Conservation (phyloP, 1,284 basidiomycete genomes). For the Microbotryum lychnidis-dioicae region DNA sequence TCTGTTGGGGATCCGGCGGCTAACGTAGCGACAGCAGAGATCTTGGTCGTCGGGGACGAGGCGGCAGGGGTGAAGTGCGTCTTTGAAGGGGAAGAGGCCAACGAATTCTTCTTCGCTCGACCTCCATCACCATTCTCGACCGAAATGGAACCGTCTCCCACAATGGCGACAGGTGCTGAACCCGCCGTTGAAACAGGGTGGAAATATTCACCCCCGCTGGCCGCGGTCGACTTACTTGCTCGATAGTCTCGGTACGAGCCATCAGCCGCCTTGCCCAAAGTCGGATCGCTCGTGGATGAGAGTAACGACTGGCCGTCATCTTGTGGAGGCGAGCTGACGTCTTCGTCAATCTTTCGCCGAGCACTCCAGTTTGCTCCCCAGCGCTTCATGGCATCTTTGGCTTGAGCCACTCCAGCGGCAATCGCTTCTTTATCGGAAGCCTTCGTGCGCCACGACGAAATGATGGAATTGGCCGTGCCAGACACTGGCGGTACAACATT, state of each 20-base stretch:
- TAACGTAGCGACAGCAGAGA: slow-evolving; percentile 5
- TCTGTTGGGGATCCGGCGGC: slow-evolving; percentile 2
- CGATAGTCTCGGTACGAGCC: slow-evolving; percentile 7
- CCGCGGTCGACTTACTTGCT: slow-evolving; percentile 4
- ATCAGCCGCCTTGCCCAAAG: neutral
- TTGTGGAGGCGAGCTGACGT: neutral
- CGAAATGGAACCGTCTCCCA: neutral
- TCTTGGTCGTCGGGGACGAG: neutral
- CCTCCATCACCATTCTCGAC: neutral
- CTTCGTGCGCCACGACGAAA: slow-evolving; percentile 52
- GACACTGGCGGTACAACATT: neutral
- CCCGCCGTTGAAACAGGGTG: neutral
- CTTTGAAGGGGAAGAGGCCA: neutral
- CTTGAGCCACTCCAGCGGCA: slow-evolving; percentile 44
- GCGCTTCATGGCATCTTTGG: slow-evolving; percentile 75
- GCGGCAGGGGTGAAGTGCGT: slow-evolving; percentile 4
- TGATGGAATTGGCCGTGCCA: slow-evolving; percentile 35
- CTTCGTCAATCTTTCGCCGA: slow-evolving; percentile 26
- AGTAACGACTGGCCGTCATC: neutral
- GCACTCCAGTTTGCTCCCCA: slow-evolving; percentile 66
- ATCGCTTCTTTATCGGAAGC: slow-evolving; percentile 62
- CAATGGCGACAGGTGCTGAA: neutral
- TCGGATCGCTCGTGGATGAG: neutral
- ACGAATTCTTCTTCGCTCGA: neutral
- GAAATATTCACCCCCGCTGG: neutral